Evolutionary conservation across 345 rosid species (phyloP), one percentile per base, ranked within the genome.

Genomic region (Zanthoxylum bungeanum): DNA sequence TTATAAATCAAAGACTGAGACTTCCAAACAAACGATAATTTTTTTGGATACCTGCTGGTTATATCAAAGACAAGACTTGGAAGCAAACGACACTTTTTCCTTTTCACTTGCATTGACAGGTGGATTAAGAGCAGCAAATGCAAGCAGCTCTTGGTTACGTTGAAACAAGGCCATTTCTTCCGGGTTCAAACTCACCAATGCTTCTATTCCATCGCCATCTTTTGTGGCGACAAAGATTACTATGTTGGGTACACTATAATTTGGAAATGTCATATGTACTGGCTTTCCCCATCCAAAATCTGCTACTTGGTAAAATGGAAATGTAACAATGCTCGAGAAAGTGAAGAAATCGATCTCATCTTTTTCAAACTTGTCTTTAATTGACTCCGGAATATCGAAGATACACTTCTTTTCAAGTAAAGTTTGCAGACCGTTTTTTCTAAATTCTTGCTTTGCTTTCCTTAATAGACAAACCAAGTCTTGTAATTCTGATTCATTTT

Each of bases 261-360:
- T 64, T n/a, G 79, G 76, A 36, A 70, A 6, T n/a, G 57, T 76
- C 0, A 72, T 59, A 81, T 83, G 80, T 11, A 58, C 70, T 66
- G 82, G 80, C 56, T 83, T 80, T 2, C 84, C 82, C 79, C 76
- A 80, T 40, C 84, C 84, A 58, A 83, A 80, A 77, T 83, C 80
- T 1, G 69, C 60, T 4, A 42, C 19, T 42, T 79, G 78, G 4
- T 79, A 79, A 0, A 75, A 22, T 53, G 75, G 77, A 11, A 72
- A 77, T 2, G 70, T 62, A 57, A 42, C 47, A 42, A 12, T 42
- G 17, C 47, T 42, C 16, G 78, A 31, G 19, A 57, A 50, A 17
- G 67, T 74, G 50, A 77, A 79, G 55, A 82, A 74, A 52, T 76
- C 74, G 30, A 40, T 53, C 2, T 56, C 77, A 6, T 75, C 73